A percentile compares a stretch with the other conserved stretches of the same genome.
These are phyloP conservation scores for Theileria orientalis DNA, from an alignment of 169 alveolate species.

Conservation along the genomic window DNA sequence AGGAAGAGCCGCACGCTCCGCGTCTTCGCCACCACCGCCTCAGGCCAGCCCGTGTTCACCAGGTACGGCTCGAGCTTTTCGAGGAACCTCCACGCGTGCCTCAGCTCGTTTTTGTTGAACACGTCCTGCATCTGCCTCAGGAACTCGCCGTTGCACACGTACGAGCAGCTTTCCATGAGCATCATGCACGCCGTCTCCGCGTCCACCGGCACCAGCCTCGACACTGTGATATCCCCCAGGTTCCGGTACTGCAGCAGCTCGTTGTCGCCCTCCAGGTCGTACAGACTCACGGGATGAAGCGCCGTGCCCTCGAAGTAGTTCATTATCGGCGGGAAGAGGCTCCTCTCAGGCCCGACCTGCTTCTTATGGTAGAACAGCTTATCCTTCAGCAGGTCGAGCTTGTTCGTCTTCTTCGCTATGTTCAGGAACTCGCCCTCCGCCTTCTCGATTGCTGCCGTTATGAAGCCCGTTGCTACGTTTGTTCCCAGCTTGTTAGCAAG, in stretches of 20 bases:
- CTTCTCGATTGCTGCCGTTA: constrained; percentile 50
- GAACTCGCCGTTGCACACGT: neutral
- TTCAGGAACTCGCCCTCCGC: constrained; percentile 39
- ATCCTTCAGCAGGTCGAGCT: constrained; percentile 52
- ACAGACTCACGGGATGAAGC: neutral
- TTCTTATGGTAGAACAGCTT: constrained; percentile 25
- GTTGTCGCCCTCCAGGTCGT: neutral
- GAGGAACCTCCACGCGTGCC: neutral
- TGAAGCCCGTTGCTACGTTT: constrained; percentile 38
- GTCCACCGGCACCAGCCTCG: neutral
- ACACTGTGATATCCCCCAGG: neutral
- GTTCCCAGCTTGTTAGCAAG: neutral
- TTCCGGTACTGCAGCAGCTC: constrained; percentile 3
- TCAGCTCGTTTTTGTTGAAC: neutral
- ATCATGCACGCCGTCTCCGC: neutral
- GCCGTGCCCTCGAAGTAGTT: constrained; percentile 36
- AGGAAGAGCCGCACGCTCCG: neutral
- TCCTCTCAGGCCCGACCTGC: constrained; percentile 5
- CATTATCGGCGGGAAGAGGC: constrained; percentile 42
- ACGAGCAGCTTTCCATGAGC: neutral
- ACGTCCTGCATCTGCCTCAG: neutral
- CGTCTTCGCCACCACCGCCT: neutral
- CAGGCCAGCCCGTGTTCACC: neutral
- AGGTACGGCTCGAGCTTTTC: neutral
- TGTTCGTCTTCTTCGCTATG: constrained; percentile 26